These are phyloP conservation scores for Medicago ruthenica DNA, from an alignment of 306 rosid genomes.

Conservation along the genomic window DNA sequence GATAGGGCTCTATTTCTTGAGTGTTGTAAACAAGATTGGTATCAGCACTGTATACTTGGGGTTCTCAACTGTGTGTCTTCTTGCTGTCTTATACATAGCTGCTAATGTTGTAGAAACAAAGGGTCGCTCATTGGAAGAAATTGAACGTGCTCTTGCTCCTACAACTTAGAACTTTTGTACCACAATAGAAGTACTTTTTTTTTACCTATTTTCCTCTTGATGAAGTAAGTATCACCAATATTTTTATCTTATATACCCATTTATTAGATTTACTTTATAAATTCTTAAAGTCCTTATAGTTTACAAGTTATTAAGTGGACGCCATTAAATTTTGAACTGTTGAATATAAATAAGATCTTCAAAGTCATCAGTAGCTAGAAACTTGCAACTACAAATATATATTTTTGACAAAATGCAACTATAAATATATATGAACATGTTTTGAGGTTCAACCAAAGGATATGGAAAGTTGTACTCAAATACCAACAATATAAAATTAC, in stretches of 20 bases:
- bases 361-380: not conserved
- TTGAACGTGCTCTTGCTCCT: conserved; percentile 66
- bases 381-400: too few species aligned
- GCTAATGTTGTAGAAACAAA: conserved; percentile 84
- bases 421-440: not conserved
- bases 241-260: not conserved
- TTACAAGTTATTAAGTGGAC: not conserved
- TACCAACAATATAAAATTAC: not conserved
- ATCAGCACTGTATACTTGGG: conserved; percentile 74
- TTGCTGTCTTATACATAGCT: conserved; percentile 72
- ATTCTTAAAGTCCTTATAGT: not conserved
- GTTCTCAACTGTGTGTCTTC: conserved; percentile 67
- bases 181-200: not conserved
- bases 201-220: not conserved
- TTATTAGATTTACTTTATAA: not conserved
- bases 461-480: not conserved
- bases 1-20: conserved; percentile 87
- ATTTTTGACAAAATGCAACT: too few species aligned
- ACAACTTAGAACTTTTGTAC: conserved; percentile 44
- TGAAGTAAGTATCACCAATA: not conserved
- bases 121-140: conserved; percentile 91
- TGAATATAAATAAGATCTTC: not conserved
- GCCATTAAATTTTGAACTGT: not conserved
- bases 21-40: conserved; percentile 84
- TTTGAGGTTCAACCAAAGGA: not conserved